Percentiles rank a stretch among this genome's conserved stretches.
phyloP scores from a whole-genome alignment of 176 grass and related monocot species.

The Lolium perenne region DNA sequence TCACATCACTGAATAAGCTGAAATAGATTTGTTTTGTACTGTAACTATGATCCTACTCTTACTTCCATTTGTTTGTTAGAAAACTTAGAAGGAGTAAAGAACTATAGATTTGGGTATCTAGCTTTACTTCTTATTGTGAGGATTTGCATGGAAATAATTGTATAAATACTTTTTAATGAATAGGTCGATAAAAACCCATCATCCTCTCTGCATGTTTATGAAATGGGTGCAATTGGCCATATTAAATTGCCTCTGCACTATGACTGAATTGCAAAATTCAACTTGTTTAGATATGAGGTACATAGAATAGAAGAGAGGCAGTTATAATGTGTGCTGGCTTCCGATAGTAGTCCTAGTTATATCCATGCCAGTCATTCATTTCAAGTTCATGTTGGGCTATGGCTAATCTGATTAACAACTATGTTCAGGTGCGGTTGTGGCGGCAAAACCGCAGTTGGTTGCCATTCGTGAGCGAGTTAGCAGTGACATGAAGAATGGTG shows the following conservation, averaged over 20 bases:
- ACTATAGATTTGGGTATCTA: neutral
- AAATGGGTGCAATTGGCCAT: neutral
- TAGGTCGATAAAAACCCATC: no score
- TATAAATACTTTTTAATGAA: neutral
- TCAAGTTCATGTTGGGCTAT: constrained; percentile 15
- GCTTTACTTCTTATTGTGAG: neutral
- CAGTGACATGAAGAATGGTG: constrained; percentile 52
- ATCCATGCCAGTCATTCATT: neutral
- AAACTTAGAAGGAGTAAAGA: neutral
- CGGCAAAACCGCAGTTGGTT: constrained; percentile 77
- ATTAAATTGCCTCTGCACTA: neutral
- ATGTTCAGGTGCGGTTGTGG: constrained; percentile 78
- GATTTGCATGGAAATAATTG: neutral
- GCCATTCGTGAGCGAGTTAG: constrained; percentile 77
- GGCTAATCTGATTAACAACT: constrained; percentile 24
- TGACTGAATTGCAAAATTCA: neutral
- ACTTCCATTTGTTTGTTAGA: neutral
- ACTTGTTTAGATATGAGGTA: neutral
- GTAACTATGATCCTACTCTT: neutral
- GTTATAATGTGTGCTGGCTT: neutral
- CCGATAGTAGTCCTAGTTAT: neutral
- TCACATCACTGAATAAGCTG: neutral
- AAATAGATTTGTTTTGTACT: neutral
- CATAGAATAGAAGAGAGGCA: neutral
- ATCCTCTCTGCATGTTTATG: neutral